Conservation (phyloP, 176 grass and related monocot genomes). For the Thinopyrum elongatum region DNA sequence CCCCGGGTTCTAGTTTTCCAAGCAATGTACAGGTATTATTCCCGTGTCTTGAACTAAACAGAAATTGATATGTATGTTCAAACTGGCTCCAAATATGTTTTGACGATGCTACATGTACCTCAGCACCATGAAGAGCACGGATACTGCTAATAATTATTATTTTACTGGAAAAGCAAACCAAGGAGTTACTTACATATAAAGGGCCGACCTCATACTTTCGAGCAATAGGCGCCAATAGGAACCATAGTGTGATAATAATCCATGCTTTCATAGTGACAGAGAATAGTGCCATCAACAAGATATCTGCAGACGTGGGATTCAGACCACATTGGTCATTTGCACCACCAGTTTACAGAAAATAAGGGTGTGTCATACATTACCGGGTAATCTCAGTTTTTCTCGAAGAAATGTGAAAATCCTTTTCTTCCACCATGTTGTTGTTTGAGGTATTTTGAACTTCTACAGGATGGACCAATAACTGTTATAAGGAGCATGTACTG, state of each 20-base stretch:
- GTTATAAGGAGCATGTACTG: slow-evolving; percentile 7
- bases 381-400: slow-evolving; percentile 81
- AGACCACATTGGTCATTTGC: background rate
- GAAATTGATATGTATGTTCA: background rate
- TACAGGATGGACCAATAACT: background rate
- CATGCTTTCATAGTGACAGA: slow-evolving; percentile 82
- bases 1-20: background rate
- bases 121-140: background rate
- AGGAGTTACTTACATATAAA: slow-evolving; percentile 76
- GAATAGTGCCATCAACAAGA: slow-evolving; percentile 84
- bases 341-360: background rate
- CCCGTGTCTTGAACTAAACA: background rate
- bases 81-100: background rate
- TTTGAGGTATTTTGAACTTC: slow-evolving; percentile 54
- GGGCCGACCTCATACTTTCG: slow-evolving; percentile 68
- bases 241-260: slow-evolving; percentile 67
- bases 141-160: background rate
- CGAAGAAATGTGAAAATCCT: slow-evolving; percentile 75
- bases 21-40: background rate
- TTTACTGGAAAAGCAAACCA: background rate
- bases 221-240: slow-evolving; percentile 79
- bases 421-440: slow-evolving; percentile 67
- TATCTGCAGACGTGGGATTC: slow-evolving; percentile 56
- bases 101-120: background rate
- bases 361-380: slow-evolving; percentile 34